Evolutionary conservation across 805 yeast genomes (phyloP).

Genomic region (Candida nanaspora): DNA sequence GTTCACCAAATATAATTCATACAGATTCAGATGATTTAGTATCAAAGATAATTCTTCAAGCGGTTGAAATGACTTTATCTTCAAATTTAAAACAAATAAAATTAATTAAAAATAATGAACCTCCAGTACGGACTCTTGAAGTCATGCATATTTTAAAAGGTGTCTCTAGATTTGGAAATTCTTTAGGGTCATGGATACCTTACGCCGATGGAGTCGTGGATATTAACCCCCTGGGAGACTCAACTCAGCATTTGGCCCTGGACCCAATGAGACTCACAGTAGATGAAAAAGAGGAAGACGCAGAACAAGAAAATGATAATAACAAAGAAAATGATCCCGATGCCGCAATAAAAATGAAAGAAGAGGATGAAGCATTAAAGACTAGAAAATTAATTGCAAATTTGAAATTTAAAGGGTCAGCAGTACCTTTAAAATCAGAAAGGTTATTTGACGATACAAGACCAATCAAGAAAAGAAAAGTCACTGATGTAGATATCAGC

Average conservation of each 20-base stretch:
- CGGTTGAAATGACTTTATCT: slow-evolving; percentile 48
- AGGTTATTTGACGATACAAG: slow-evolving; percentile 32
- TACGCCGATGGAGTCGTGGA: slow-evolving; percentile 68
- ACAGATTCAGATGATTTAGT: slow-evolving; percentile 38
- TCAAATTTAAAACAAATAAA: slow-evolving; percentile 35
- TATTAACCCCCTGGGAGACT: slow-evolving; percentile 49
- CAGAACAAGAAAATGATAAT: slow-evolving; percentile 5
- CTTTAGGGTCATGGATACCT: slow-evolving; percentile 67
- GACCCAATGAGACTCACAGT: slow-evolving; percentile 12
- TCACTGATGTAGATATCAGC: slow-evolving; percentile 1
- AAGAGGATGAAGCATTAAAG: slow-evolving; percentile 4
- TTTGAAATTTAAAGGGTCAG: slow-evolving; percentile 55
- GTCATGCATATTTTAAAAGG: slow-evolving; percentile 55
- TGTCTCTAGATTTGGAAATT: slow-evolving; percentile 49
- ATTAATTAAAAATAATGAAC: slow-evolving; percentile 27
- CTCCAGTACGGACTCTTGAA: slow-evolving; percentile 39
- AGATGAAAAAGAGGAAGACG: slow-evolving; percentile 8
- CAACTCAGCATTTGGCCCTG: slow-evolving; percentile 33
- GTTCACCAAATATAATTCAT: slow-evolving; percentile 62
- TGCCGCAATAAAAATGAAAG: slow-evolving; percentile 12
- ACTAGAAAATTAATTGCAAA: slow-evolving; percentile 38
- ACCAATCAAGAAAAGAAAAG: slow-evolving; percentile 16
- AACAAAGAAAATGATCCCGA: slow-evolving; percentile 7
- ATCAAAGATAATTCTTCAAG: slow-evolving; percentile 49
- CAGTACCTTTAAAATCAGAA: slow-evolving; percentile 26